Base-by-base conservation (phyloP, 139 green algal species). In the Coccomyxa sp. region DNA sequence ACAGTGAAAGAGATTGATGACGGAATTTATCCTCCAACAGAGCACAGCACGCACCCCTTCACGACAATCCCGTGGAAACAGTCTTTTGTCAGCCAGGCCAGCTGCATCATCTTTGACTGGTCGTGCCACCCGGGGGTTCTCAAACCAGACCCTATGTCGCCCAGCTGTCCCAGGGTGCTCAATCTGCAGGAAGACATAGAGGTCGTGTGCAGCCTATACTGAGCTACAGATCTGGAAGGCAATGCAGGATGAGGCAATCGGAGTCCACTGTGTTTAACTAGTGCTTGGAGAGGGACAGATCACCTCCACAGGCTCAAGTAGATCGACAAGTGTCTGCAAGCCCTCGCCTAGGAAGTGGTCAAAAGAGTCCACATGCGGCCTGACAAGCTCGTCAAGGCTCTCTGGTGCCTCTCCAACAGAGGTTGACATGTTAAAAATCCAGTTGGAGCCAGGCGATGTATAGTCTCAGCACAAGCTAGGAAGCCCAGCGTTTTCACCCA, bases 321-420 rank as follows among this genome's bases (percentile, higher is more conserved):
- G 73, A 8, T 88, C 77, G 1, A 98, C 79, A 4, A 94, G 89
- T 5, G 74, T 39, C 18, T 88, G 39, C 82, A 99, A 76, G 24
- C 95, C 95, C 68, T 96, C 86, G 0, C 72, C 71, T 3, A 98
- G 38, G 75, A 99, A 98, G 72, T 94, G 97, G 79, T 99, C 89
- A 76, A 94, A 99, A 0, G 93, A 98, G 5, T 89, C 89, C 8
- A 98, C 82, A 77, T 98, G 94, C 0, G 94, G 93, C 70, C 90
- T 73, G 35, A 93, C 92, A 7, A 97, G 82, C 16, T 84, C 75
- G 40, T 79, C 29, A 10, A 82, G 40, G 14, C 16, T 29, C 7
- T 33, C 39, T 6, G 71, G 71, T 6, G 40, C 71, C 64, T 34
- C 64, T n/a, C n/a, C n/a, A n/a, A n/a, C n/a, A n/a, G n/a, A n/a